Percentiles rank a stretch among this genome's conserved stretches.
Evolutionary conservation across 129 eudicot species (phyloP).

Genomic region (Tanacetum coccineum): DNA sequence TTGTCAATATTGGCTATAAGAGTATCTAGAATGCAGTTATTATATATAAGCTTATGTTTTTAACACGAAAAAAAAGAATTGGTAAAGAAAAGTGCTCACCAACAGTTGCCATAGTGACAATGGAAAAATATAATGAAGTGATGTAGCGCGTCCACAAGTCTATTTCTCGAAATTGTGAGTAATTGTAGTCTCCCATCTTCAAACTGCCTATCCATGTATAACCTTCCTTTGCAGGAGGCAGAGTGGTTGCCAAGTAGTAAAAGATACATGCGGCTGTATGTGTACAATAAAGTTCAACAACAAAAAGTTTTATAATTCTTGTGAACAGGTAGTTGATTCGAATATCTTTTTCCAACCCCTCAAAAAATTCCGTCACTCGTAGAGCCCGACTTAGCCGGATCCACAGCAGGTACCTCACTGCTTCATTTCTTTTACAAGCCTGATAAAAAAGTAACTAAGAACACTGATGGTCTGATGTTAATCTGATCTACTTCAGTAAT

Average conservation of each 20-base stretch:
- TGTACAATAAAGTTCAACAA: conserved; percentile 67
- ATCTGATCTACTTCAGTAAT: not conserved
- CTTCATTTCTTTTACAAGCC: conserved; percentile 55
- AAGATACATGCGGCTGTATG: conserved; percentile 83
- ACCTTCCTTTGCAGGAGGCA: conserved; percentile 61
- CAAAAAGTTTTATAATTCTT: conserved; percentile 62
- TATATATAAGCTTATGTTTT: too few relatives aligned
- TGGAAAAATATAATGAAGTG: conserved; percentile 64
- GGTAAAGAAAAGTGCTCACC: conserved; percentile 35
- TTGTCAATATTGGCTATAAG: too few relatives aligned
- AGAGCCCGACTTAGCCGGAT: conserved; percentile 63
- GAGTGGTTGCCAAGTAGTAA: conserved; percentile 67
- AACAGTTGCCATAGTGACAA: conserved; percentile 79
- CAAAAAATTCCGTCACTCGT: conserved; percentile 60
- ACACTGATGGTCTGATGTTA: not conserved
- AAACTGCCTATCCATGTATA: conserved; percentile 81
- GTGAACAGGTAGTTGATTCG: conserved; percentile 65
- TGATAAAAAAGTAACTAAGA: conserved; percentile 25
- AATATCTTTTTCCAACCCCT: conserved; percentile 58
- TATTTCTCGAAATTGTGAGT: conserved; percentile 54
- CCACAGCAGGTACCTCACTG: conserved; percentile 58
- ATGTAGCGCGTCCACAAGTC: conserved; percentile 67
- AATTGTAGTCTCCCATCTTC: conserved; percentile 61
- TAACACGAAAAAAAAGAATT: too few relatives aligned
- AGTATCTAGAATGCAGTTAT: too few relatives aligned